phyloP scores from a whole-genome alignment of 116 monocot genomes.

The Thalassia testudinum region DNA sequence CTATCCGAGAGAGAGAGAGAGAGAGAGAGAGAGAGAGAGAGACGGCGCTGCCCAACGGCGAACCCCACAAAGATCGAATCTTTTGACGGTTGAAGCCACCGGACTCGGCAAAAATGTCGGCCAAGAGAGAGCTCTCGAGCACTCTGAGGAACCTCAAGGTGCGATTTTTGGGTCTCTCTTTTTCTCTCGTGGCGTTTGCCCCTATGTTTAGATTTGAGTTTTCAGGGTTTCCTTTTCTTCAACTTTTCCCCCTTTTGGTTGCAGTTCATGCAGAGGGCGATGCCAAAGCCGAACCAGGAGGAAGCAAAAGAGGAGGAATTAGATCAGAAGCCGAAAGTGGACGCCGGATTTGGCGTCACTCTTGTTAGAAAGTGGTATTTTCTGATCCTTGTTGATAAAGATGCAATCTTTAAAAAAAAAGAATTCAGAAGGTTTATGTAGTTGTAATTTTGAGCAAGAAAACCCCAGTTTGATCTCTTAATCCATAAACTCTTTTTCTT shows the following conservation, averaged over 20 bases:
- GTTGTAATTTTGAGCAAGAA: too few relatives aligned
- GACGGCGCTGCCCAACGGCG: too few relatives aligned
- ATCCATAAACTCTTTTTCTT: too few relatives aligned
- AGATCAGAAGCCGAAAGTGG: background rate
- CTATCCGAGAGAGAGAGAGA: too few relatives aligned
- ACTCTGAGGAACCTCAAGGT: conserved; percentile 69
- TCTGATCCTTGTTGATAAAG: too few relatives aligned
- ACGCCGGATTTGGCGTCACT: conserved; percentile 11
- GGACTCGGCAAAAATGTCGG: conserved; percentile 5
- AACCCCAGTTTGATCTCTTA: too few relatives aligned
- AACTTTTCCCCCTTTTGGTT: conserved; percentile 1
- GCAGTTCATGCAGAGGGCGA: conserved; percentile 67
- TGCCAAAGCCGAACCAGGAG: conserved; percentile 8
- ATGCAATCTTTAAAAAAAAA: background rate
- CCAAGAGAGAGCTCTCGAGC: conserved; percentile 57
- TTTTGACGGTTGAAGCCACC: too few relatives aligned
- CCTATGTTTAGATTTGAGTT: background rate
- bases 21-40: too few relatives aligned
- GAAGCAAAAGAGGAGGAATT: conserved; percentile 11
- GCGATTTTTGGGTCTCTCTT: conserved; percentile 1
- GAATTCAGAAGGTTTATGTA: too few relatives aligned
- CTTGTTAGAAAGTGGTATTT: conserved; percentile 27
- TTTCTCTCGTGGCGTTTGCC: background rate
- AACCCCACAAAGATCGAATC: too few relatives aligned
- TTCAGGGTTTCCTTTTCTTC: conserved; percentile 2